Conservation (phyloP, 352 stramenopile genomes). For the Globisporangium paddicum region DNA sequence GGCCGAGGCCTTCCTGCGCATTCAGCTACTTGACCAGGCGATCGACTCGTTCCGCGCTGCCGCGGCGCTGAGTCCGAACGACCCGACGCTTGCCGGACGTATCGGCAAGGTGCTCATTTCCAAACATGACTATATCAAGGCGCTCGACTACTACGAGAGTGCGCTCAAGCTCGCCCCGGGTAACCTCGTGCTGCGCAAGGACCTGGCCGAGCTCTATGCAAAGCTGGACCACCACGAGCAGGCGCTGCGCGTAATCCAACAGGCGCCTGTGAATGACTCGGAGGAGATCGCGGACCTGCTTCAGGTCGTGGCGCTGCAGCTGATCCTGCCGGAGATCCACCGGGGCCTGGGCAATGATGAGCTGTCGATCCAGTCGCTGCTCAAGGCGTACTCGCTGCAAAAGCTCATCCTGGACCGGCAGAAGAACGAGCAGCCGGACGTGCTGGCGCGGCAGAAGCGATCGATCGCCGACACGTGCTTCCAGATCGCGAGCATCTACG, state of each 20-base stretch:
- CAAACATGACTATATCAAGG: constrained; percentile 93
- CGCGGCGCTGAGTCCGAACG: constrained; percentile 45
- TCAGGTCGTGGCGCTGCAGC: constrained; percentile 66
- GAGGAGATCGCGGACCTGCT: constrained; percentile 65
- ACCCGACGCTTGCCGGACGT: constrained; percentile 73
- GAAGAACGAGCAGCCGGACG: constrained; percentile 78
- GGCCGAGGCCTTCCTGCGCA: constrained; percentile 90
- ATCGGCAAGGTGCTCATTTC: constrained; percentile 90
- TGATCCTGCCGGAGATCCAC: constrained; percentile 81
- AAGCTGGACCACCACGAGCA: constrained; percentile 86
- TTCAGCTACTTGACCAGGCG: constrained; percentile 89
- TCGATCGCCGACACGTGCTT: constrained; percentile 82
- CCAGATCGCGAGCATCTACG: constrained; percentile 72
- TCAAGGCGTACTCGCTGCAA: constrained; percentile 82
- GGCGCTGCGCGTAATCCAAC: constrained; percentile 75
- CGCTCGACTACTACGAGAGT: constrained; percentile 92
- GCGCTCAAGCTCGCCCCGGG: constrained; percentile 73
- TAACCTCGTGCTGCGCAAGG: constrained; percentile 82
- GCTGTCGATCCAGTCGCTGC: constrained; percentile 70
- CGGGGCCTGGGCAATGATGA: constrained; percentile 59
- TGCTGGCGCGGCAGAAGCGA: constrained; percentile 67
- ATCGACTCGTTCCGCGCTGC: constrained; percentile 75
- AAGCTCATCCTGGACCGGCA: constrained; percentile 80
- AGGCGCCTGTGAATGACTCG: constrained; percentile 54
- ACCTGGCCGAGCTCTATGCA: constrained; percentile 88